These are phyloP conservation scores for Parascedosporium putredinis DNA, from an alignment of 2,329 filamentous ascomycete species.

Conservation along the genomic window DNA sequence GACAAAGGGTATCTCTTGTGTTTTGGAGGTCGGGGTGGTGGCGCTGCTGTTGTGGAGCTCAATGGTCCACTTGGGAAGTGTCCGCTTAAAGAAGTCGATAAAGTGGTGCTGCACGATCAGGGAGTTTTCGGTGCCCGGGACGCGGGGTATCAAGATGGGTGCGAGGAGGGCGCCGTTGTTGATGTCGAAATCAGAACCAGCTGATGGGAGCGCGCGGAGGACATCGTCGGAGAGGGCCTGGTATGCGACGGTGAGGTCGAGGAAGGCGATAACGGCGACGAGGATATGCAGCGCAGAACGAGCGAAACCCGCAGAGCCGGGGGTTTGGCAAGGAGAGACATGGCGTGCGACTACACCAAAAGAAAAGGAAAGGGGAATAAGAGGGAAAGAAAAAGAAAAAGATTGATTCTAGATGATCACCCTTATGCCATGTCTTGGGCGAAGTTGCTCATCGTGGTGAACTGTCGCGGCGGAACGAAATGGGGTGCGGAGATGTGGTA, in stretches of 20 bases:
- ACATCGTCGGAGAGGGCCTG: slow-evolving; percentile 61
- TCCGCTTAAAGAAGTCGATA: slow-evolving; percentile 63
- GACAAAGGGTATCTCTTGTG: slow-evolving; percentile 64
- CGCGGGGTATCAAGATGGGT: slow-evolving; percentile 78
- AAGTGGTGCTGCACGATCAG: slow-evolving; percentile 69
- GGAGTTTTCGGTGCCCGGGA: slow-evolving; percentile 76
- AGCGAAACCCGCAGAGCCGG: background rate
- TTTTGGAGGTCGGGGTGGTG: slow-evolving; percentile 65
- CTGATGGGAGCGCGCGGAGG: slow-evolving; percentile 60
- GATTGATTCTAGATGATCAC: background rate
- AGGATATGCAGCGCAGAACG: slow-evolving; percentile 7
- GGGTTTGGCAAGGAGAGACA: background rate
- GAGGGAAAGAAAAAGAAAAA: no score
- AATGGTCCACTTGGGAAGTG: slow-evolving; percentile 70
- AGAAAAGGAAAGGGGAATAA: no score
- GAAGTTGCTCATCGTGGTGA: background rate
- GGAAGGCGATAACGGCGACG: slow-evolving; percentile 13
- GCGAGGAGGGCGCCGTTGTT: slow-evolving; percentile 64
- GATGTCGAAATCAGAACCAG: slow-evolving; percentile 69
- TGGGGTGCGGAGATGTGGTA: background rate
- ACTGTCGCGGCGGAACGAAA: background rate
- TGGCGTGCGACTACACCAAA: background rate
- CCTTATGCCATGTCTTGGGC: background rate
- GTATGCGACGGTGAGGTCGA: slow-evolving; percentile 26
- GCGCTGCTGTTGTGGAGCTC: slow-evolving; percentile 85